Percentiles rank a stretch among this genome's conserved stretches.
phyloP scores from a whole-genome alignment of 2,329 filamentous ascomycete genomes.

The Scortechinia acanthostroma region DNA sequence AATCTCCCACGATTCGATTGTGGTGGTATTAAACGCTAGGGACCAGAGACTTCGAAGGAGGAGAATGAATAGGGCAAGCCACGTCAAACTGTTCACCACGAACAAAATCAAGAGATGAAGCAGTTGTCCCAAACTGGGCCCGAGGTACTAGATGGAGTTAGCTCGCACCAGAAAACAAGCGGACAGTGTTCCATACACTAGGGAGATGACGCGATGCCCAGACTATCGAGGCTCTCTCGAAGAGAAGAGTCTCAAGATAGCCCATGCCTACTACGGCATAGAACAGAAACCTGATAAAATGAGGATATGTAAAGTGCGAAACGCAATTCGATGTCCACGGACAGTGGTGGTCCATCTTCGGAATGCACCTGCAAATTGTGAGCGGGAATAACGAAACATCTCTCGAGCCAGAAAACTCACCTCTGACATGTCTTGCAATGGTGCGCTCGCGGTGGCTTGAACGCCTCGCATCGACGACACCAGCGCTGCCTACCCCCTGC shows the following conservation, averaged over 20 bases:
- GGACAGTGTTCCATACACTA: conserved; percentile 30
- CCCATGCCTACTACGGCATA: conserved; percentile 48
- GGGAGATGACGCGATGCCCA: conserved; percentile 47
- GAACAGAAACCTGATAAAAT: conserved; percentile 56
- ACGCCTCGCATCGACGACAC: conserved; percentile 53
- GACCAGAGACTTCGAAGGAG: conserved; percentile 44
- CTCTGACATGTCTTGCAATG: conserved; percentile 58
- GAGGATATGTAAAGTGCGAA: conserved; percentile 56
- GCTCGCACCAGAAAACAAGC: conserved; percentile 3
- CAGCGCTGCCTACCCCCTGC: conserved; percentile 30
- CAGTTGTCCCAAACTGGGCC: conserved; percentile 41
- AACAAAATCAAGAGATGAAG: conserved; percentile 44
- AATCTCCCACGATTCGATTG: conserved; percentile 58
- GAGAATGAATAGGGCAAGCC: conserved; percentile 45
- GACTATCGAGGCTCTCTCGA: conserved; percentile 35
- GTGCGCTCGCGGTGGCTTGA: conserved; percentile 56
- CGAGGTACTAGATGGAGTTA: conserved; percentile 38
- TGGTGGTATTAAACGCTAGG: conserved; percentile 48
- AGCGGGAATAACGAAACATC: neutral
- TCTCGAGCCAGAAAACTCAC: conserved; percentile 18
- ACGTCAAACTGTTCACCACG: conserved; percentile 43
- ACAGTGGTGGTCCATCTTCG: conserved; percentile 63
- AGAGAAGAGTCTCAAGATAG: conserved; percentile 47
- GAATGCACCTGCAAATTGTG: conserved; percentile 40
- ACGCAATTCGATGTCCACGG: conserved; percentile 63